phyloP scores from a whole-genome alignment of 768 basidiomycete genomes.

The Mycena sanguinolenta region DNA sequence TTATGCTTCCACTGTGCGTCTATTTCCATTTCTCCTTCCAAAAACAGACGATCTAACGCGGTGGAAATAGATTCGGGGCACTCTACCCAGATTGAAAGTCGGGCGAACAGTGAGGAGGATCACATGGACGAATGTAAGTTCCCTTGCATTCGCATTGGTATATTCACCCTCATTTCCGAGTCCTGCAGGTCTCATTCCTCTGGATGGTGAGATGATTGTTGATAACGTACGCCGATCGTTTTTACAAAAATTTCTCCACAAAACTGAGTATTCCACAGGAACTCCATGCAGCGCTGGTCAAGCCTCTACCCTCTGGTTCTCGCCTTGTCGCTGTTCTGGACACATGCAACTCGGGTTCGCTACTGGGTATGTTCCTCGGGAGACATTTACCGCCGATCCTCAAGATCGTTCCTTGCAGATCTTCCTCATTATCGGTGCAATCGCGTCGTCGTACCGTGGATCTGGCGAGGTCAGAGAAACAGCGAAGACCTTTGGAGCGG shows the following conservation, averaged over 20 bases:
- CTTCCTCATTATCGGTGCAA: conserved; percentile 36
- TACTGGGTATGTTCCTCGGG: conserved; percentile 22
- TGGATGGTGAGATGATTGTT: conserved; percentile 16
- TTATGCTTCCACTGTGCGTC: conserved; percentile 43
- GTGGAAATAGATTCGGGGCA: conserved; percentile 29
- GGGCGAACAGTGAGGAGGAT: conserved; percentile 30
- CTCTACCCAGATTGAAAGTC: conserved; percentile 16
- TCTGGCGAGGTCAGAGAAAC: conserved; percentile 5
- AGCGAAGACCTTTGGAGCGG: conserved; percentile 9
- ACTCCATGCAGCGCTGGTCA: conserved; percentile 26
- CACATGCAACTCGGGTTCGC: conserved; percentile 31
- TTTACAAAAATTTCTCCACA: too few relatives aligned
- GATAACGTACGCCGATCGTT: conserved; percentile 21
- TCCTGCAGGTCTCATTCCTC: conserved; percentile 21
- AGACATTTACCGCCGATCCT: not conserved
- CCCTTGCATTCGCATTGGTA: too few relatives aligned
- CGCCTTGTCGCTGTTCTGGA: conserved; percentile 35
- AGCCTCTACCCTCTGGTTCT: conserved; percentile 26
- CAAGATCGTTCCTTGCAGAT: not conserved
- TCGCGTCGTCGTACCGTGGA: conserved; percentile 26
- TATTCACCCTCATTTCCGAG: not conserved
- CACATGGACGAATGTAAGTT: conserved; percentile 33
- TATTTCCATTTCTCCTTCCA: conserved; percentile 1
- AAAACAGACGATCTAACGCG: not conserved
- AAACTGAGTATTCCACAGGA: not conserved